Evolutionary conservation across 495 filamentous ascomycete species (phyloP).

Genomic region (Extremus antarcticus): DNA sequence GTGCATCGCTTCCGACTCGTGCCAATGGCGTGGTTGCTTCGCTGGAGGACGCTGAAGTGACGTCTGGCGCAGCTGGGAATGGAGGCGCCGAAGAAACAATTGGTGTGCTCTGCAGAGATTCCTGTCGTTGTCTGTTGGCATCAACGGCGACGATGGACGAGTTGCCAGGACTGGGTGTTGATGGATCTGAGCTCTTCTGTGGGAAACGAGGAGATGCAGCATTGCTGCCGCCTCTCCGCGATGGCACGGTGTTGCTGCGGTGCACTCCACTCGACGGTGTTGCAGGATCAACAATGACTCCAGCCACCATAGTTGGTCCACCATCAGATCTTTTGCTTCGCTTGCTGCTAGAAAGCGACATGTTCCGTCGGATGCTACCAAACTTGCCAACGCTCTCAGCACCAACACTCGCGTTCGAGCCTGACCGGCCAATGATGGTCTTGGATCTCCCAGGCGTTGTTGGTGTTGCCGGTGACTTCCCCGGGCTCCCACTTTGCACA

Average conservation of each 20-base stretch:
- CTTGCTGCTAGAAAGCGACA: slow-evolving; percentile 58
- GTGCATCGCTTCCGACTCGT: slow-evolving; percentile 5
- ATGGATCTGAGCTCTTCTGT: slow-evolving; percentile 32
- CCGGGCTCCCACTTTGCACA: slow-evolving; percentile 59
- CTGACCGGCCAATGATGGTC: slow-evolving; percentile 55
- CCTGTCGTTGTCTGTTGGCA: background rate
- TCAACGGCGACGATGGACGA: background rate
- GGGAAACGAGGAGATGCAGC: slow-evolving; percentile 38
- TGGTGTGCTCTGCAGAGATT: slow-evolving; percentile 17
- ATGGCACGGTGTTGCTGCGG: slow-evolving; percentile 91
- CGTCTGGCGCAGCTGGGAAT: slow-evolving; percentile 10
- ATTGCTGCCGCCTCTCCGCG: slow-evolving; percentile 65
- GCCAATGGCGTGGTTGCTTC: slow-evolving; percentile 22
- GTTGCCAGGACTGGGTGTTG: slow-evolving; percentile 23
- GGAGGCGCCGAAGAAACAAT: background rate
- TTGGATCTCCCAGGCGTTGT: slow-evolving; percentile 43
- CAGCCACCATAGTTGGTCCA: slow-evolving; percentile 60
- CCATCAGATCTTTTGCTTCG: slow-evolving; percentile 57
- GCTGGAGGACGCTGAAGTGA: slow-evolving; percentile 13
- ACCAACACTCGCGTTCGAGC: slow-evolving; percentile 76
- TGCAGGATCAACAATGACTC: slow-evolving; percentile 41
- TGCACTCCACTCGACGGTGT: slow-evolving; percentile 53
- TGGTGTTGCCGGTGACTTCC: slow-evolving; percentile 37
- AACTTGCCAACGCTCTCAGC: slow-evolving; percentile 76
- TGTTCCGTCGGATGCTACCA: slow-evolving; percentile 69